phyloP scores from a whole-genome alignment of 306 rosid genomes.

The Potentilla sterilis region DNA sequence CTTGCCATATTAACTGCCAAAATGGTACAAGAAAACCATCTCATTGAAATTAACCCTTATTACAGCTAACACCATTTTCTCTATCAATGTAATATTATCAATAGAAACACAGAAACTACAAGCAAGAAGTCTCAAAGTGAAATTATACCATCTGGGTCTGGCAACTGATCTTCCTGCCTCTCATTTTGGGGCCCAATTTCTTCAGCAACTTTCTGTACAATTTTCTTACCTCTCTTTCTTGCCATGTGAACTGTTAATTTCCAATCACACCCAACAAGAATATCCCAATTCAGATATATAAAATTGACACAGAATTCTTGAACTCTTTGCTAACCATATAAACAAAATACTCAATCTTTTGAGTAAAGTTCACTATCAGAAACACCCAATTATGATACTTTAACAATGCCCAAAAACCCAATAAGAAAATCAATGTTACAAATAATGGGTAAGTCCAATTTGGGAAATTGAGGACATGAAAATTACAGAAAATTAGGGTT shows the following conservation, averaged over 20 bases:
- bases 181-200: slow-evolving; percentile 29
- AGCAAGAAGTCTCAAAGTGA: background rate
- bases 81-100: background rate
- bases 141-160: slow-evolving; percentile 52
- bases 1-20: slow-evolving; percentile 39
- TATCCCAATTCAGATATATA: background rate
- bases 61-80: background rate
- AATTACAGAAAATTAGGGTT: background rate
- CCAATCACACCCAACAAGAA: background rate
- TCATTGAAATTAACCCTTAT: background rate
- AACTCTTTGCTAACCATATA: background rate
- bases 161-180: slow-evolving; percentile 34
- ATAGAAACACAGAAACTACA: background rate
- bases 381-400: background rate
- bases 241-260: slow-evolving; percentile 36
- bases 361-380: too few relatives aligned
- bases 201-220: slow-evolving; percentile 15
- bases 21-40: background rate
- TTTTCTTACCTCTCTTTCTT: slow-evolving; percentile 45
- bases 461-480: background rate
- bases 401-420: background rate
- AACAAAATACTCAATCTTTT: background rate
- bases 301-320: background rate
- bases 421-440: background rate
- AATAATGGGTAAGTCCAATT: background rate